Base-by-base conservation (phyloP, 1,284 basidiomycete genomes). In the Polyporus tsugae region DNA sequence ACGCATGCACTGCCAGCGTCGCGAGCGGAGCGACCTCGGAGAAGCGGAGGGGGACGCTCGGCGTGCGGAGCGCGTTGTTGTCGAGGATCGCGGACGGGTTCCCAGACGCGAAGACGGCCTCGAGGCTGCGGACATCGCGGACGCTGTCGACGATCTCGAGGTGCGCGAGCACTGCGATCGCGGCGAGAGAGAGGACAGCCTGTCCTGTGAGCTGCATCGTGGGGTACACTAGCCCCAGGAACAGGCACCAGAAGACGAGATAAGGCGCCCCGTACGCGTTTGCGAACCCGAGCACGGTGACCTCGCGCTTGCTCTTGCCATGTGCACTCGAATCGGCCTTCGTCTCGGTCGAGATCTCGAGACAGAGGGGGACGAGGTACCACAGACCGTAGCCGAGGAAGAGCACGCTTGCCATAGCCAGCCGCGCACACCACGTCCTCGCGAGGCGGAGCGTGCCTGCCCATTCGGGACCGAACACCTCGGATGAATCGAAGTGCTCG, bases 181-280 rank as follows among this genome's bases (percentile, higher is more conserved):
- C 78, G 4, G 86, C 83, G 0, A 93, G 82, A 0, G 84, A 87
- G 53, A 98, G 82, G 2, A 91, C 86, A 29, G 98, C 69, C 78
- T 99, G 97, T 0, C 93, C 96, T 0, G 91, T 91, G 1, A 96
- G 87, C 73, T 96, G 95, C 11, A 87, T 89, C 6, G 90, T 83
- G 39, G 90, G 79, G 80, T 91, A 96, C 11, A 91, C 82, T 33
- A 93, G 66, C 15, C 85, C 82, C 62, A 97, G 87, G 52, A 86
- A 80, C 36, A 93, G 84, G 22, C 87, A 84, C 84, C 92, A 90
- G 76, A 98, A 93, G 58, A 98, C 82, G 63, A 97, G 81, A 79
- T 96, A 98, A 0, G 92, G 90, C 22, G 95, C 90, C 3, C 96
- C 98, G 74, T 92, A 95, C 0, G 93, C 89, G 79, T 99, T 99